These are phyloP conservation scores for Colletotrichum spinosum DNA, from an alignment of 2,329 filamentous ascomycete species.

Conservation along the genomic window DNA sequence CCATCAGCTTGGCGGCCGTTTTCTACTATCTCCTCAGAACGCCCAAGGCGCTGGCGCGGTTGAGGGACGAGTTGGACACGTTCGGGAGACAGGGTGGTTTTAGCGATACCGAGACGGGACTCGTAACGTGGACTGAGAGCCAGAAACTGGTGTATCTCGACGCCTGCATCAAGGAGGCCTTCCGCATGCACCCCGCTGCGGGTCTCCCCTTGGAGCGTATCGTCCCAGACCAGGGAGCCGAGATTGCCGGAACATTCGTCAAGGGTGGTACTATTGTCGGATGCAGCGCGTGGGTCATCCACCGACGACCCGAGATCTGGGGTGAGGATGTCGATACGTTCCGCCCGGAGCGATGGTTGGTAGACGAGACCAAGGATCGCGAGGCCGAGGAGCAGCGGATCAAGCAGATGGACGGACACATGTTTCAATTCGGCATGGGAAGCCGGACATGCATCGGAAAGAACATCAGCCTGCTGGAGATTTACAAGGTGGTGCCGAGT, in stretches of 20 bases:
- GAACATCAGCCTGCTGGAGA: constrained; percentile 72
- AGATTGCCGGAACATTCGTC: constrained; percentile 72
- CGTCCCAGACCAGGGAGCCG: constrained; percentile 72
- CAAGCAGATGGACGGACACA: constrained; percentile 75
- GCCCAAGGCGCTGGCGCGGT: constrained; percentile 63
- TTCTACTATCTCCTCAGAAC: constrained; percentile 81
- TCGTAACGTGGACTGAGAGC: constrained; percentile 76
- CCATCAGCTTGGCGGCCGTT: constrained; percentile 76
- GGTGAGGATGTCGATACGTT: constrained; percentile 74
- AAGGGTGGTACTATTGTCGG: constrained; percentile 80
- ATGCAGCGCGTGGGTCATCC: constrained; percentile 80
- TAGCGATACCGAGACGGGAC: constrained; percentile 63
- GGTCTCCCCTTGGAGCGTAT: constrained; percentile 80
- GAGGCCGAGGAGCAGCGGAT: constrained; percentile 63
- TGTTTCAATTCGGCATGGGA: constrained; percentile 81
- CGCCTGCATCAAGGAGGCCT: constrained; percentile 81
- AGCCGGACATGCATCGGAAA: constrained; percentile 77
- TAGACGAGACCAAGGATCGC: constrained; percentile 51
- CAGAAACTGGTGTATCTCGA: constrained; percentile 81
- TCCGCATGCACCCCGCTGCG: constrained; percentile 79
- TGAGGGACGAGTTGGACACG: constrained; percentile 72
- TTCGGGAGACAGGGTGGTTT: constrained; percentile 65
- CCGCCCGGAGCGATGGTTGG: constrained; percentile 75
- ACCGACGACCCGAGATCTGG: constrained; percentile 75
- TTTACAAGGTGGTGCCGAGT: constrained; percentile 72